Base-by-base conservation (phyloP, 768 basidiomycete genomes). In the Serendipita vermifera region DNA sequence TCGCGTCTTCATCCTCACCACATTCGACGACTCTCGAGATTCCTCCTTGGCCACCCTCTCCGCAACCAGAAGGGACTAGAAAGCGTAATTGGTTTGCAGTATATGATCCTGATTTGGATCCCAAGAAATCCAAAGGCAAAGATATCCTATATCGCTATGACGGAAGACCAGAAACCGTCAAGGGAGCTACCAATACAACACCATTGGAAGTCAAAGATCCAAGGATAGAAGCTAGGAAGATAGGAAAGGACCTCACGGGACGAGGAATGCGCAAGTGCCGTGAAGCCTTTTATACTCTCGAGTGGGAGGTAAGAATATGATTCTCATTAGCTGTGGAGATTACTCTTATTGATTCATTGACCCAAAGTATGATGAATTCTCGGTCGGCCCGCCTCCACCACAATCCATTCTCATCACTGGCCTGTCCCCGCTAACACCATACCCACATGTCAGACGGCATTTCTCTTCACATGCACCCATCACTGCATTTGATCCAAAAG, bases 341-440 rank as follows among this genome's bases (percentile, higher is more conserved):
- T 41, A n/a, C 15, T 41, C 15, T 26, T 9, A 41, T 41, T n/a
- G 17, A 20, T n/a, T 51, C 2, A 15, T 38, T 55, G n/a, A n/a
- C 26, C 13, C 58, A 17, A 66, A 94, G 89, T 80, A 84, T 72
- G 90, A 93, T 66, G 69, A 70, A 22, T 72, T 85, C 62, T 87
- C 89, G 1, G 73, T 73, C 1, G 81, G 81, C 0, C 76, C 85
- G 0, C 81, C 85, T 11, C 91, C 88, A 0, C 80, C 88, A 0
- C 77, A 77, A 0, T 75, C 81, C 1, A 79, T 98, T 3, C 76
- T 93, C 9, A 69, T 94, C 40, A 77, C 79, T 24, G 78, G 78
- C 57, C 71, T 94, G 41, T 81, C 83, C 1, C 80, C 82, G 0
- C 71, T 96, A 26, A 84, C 83, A 2, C 78, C 87, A 1, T 77